These are phyloP conservation scores for Metschnikowia rubicola DNA, from an alignment of 805 yeast genomes.

Conservation along the genomic window DNA sequence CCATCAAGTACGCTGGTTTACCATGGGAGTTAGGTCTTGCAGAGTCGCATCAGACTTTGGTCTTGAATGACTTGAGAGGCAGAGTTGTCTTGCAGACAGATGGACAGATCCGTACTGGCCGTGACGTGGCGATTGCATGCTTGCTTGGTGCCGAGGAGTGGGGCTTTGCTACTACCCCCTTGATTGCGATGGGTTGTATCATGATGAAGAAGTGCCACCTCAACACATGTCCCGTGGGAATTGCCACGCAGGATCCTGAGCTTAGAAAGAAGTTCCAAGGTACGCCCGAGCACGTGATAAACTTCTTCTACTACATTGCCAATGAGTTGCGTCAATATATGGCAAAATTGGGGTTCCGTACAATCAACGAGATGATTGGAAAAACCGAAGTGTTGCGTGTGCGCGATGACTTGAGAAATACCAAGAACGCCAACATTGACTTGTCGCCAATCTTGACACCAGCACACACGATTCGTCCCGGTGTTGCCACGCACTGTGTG, in stretches of 20 bases:
- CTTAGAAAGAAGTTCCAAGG: conserved; percentile 89
- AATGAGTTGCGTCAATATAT: conserved; percentile 87
- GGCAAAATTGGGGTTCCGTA: conserved; percentile 95
- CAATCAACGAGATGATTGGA: conserved; percentile 97
- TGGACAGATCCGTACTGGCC: conserved; percentile 95
- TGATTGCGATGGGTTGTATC: conserved; percentile 96
- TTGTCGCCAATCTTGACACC: conserved; percentile 93
- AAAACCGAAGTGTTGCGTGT: conserved; percentile 87
- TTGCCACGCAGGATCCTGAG: conserved; percentile 97
- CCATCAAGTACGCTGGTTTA: conserved; percentile 93
- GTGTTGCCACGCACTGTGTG: conserved; percentile 89
- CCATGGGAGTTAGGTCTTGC: conserved; percentile 99
- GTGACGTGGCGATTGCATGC: conserved; percentile 95
- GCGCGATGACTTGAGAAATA: conserved; percentile 78
- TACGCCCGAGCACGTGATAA: conserved; percentile 97
- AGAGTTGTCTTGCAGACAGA: conserved; percentile 96
- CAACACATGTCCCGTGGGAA: conserved; percentile 96
- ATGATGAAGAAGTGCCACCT: conserved; percentile 92
- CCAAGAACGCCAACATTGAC: conserved; percentile 89
- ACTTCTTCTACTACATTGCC: conserved; percentile 92
- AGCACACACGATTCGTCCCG: conserved; percentile 93
- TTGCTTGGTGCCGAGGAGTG: conserved; percentile 97
- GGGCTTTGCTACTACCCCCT: conserved; percentile 96
- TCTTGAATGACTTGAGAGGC: conserved; percentile 92
- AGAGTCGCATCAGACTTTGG: conserved; percentile 96